A percentile compares a stretch with the other conserved stretches of the same genome.
Conservation (phyloP, 805 yeast species). For the Saturnispora gosingensis region DNA sequence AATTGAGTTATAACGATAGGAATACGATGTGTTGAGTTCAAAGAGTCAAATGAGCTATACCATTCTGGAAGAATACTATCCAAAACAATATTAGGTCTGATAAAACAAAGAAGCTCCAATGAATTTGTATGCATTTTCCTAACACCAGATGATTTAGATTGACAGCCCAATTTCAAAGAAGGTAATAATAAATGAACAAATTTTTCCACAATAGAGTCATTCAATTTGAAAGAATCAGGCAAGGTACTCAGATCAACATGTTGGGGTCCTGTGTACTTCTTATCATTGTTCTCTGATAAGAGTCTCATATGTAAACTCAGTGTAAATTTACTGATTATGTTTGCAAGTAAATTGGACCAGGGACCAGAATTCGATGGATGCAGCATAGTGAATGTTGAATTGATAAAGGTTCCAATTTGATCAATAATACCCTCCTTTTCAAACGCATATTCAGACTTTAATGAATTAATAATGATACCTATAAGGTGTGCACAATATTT, state of each 20-base stretch:
- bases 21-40: conserved; percentile 72
- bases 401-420: conserved; percentile 45
- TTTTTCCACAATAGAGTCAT: conserved; percentile 14
- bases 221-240: conserved; percentile 20
- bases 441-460: conserved; percentile 40
- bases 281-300: conserved; percentile 38
- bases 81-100: conserved; percentile 46
- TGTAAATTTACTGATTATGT: conserved; percentile 51
- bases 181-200: conserved; percentile 39
- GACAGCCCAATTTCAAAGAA: conserved; percentile 59
- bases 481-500: conserved; percentile 22
- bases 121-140: conserved; percentile 51
- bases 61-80: conserved; percentile 56
- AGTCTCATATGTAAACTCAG: conserved; percentile 51
- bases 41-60: conserved; percentile 61
- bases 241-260: conserved; percentile 8
- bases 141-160: conserved; percentile 53
- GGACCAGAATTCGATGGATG: conserved; percentile 91
- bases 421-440: conserved; percentile 40
- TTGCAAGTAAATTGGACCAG: conserved; percentile 72
- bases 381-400: conserved; percentile 67
- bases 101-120: conserved; percentile 53
- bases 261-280: conserved; percentile 16
- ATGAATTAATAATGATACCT: conserved; percentile 48
- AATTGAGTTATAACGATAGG: conserved; percentile 61